These are phyloP conservation scores for Globisporangium viniferum DNA, from an alignment of 352 stramenopile genomes.

Conservation along the genomic window DNA sequence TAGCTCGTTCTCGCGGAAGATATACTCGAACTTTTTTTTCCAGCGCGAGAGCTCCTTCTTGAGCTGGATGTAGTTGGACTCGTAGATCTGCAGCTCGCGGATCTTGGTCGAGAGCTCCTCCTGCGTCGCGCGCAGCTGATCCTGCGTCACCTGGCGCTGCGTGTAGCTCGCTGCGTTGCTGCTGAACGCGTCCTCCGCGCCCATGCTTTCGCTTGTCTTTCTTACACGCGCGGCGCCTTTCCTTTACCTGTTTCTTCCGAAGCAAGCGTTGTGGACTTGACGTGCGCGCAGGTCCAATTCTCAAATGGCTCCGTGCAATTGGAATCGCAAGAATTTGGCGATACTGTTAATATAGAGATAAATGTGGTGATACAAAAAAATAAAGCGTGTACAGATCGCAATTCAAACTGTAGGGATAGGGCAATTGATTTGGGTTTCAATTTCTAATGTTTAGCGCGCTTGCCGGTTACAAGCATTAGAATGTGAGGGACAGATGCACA, in stretches of 20 bases:
- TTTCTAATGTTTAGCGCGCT: no score
- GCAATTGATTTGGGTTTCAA: no score
- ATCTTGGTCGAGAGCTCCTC: slow-evolving; percentile 79
- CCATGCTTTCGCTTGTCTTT: neutral
- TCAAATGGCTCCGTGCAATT: no score
- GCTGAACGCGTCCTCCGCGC: slow-evolving; percentile 28
- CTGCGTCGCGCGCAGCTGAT: slow-evolving; percentile 71
- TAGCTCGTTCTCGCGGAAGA: slow-evolving; percentile 85
- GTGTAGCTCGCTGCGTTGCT: slow-evolving; percentile 69
- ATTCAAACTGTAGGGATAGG: no score
- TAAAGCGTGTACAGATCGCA: no score
- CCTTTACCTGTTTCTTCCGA: slow-evolving; percentile 1
- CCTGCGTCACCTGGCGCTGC: slow-evolving; percentile 53
- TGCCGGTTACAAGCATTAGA: no score
- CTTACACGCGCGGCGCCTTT: neutral
- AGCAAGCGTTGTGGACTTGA: no score
- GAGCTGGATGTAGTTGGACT: slow-evolving; percentile 70
- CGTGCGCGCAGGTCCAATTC: no score
- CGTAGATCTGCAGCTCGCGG: slow-evolving; percentile 78
- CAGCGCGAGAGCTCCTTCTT: slow-evolving; percentile 77
- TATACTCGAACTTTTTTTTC: slow-evolving; percentile 89
- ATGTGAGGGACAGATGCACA: no score
- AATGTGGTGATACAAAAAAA: no score
- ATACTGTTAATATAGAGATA: no score
- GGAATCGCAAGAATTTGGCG: no score